Evolutionary conservation across 192 early-diverging fungal species (phyloP).

Genomic region (Bifiguratus adelaidae): DNA sequence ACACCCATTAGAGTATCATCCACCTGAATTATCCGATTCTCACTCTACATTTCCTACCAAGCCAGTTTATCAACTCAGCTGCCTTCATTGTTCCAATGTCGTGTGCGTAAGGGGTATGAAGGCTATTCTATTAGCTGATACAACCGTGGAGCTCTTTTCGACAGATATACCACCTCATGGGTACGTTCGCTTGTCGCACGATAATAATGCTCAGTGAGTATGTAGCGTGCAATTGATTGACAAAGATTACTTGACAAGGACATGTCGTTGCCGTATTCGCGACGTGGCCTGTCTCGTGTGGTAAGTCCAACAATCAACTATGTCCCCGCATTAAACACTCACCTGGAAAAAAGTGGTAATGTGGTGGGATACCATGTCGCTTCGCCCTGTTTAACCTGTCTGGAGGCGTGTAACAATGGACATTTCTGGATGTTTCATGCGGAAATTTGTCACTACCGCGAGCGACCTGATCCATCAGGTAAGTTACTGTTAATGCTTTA

Average conservation of each 20-base stretch:
- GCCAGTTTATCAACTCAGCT: slow-evolving; percentile 56
- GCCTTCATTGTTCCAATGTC: slow-evolving; percentile 46
- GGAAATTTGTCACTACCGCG: slow-evolving; percentile 11
- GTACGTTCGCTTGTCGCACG: slow-evolving; percentile 16
- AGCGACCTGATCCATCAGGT: slow-evolving; percentile 13
- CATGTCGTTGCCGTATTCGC: slow-evolving; percentile 65
- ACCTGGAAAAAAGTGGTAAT: slow-evolving; percentile 28
- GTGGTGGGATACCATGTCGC: slow-evolving; percentile 72
- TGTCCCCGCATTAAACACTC: background rate
- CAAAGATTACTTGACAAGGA: slow-evolving; percentile 70
- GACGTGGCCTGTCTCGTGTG: slow-evolving; percentile 74
- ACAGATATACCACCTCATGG: slow-evolving; percentile 58
- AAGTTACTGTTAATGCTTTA: background rate
- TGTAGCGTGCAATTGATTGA: slow-evolving; percentile 59
- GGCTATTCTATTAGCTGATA: slow-evolving; percentile 69
- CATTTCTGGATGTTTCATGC: slow-evolving; percentile 60
- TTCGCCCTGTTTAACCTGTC: slow-evolving; percentile 43
- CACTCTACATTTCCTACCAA: too few species aligned
- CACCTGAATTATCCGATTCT: too few species aligned
- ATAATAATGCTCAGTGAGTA: background rate
- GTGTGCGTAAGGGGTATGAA: slow-evolving; percentile 73
- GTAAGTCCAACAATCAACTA: slow-evolving; percentile 20
- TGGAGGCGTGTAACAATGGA: slow-evolving; percentile 47
- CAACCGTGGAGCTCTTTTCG: slow-evolving; percentile 61
- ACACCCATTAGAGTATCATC: too few species aligned